Percentiles rank a stretch among this genome's conserved stretches.
phyloP scores from a whole-genome alignment of 139 green algal genomes.

The Chlorella ohadii region DNA sequence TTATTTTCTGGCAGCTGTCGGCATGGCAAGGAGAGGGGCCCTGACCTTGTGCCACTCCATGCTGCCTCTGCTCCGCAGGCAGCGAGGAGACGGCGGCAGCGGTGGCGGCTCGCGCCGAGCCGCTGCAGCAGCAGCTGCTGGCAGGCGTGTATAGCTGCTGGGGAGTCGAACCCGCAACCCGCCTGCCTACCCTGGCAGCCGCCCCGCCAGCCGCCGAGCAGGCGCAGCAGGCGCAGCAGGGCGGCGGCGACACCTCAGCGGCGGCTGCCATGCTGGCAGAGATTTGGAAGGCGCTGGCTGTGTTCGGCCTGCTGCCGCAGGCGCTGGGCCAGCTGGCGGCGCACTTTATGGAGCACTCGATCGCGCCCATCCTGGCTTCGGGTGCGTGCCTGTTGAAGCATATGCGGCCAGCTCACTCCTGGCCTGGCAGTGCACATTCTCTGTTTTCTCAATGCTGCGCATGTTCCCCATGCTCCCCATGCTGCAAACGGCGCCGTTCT shows the following conservation, averaged over 20 bases:
- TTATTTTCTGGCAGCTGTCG: too few species aligned
- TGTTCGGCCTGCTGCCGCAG: conserved; percentile 36
- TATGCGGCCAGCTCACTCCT: too few species aligned
- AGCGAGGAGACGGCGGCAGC: conserved; percentile 26
- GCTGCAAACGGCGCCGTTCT: too few species aligned
- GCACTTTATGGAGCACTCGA: conserved; percentile 29
- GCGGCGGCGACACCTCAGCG: background rate
- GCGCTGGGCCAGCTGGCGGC: conserved; percentile 32
- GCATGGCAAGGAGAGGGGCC: too few species aligned
- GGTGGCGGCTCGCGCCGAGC: conserved; percentile 20
- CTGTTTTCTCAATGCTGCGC: too few species aligned
- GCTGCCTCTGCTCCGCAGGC: background rate
- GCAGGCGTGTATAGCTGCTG: background rate
- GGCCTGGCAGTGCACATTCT: too few species aligned
- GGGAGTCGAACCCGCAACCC: conserved; percentile 16
- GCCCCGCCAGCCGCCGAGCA: background rate
- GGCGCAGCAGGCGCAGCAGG: background rate
- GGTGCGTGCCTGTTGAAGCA: background rate
- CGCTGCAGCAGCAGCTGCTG: conserved; percentile 33
- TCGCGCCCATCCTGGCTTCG: conserved; percentile 32
- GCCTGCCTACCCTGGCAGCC: conserved; percentile 5
- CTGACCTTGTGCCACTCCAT: too few species aligned
- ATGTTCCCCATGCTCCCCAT: too few species aligned
- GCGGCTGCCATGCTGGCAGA: conserved; percentile 7
- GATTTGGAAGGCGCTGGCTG: conserved; percentile 19